Evolutionary conservation across 2,329 filamentous ascomycete genomes (phyloP).

Genomic region (Cucurbitaria berberidis): DNA sequence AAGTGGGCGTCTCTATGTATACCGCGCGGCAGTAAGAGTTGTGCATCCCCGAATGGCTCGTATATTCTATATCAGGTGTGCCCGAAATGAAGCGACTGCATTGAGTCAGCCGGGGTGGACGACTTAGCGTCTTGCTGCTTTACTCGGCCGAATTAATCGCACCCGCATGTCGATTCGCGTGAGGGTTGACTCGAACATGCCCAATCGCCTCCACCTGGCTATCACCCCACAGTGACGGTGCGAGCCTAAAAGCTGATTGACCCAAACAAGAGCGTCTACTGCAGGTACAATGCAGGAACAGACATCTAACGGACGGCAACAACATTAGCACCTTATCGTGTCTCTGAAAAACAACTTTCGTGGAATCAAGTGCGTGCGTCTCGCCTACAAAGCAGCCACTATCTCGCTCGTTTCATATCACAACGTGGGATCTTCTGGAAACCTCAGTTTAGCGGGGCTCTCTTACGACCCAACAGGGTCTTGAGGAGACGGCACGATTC

Average conservation of each 20-base stretch:
- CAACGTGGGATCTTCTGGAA: constrained; percentile 39
- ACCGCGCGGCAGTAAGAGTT: constrained; percentile 27
- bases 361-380: constrained; percentile 3
- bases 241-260: constrained; percentile 23
- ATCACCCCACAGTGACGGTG: constrained; percentile 39
- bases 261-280: constrained; percentile 40
- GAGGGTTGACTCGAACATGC: constrained; percentile 31
- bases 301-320: constrained; percentile 21
- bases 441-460: constrained; percentile 35
- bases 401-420: constrained; percentile 15
- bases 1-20: constrained; percentile 11
- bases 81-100: constrained; percentile 38
- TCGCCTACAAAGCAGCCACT: constrained; percentile 8
- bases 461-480: constrained; percentile 35
- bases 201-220: constrained; percentile 33
- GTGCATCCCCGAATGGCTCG: constrained; percentile 41
- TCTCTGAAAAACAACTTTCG: constrained; percentile 21
- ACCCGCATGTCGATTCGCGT: constrained; percentile 25
- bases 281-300: constrained; percentile 47
- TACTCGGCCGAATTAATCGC: constrained; percentile 26
- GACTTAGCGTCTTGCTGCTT: constrained; percentile 38
- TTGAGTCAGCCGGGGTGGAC: constrained; percentile 32
- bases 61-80: constrained; percentile 44
- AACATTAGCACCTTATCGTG: constrained; percentile 24
- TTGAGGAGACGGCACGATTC: constrained; percentile 36